These are phyloP conservation scores for Malania oleifera DNA, from an alignment of 164 flowering plant genomes.

Conservation along the genomic window DNA sequence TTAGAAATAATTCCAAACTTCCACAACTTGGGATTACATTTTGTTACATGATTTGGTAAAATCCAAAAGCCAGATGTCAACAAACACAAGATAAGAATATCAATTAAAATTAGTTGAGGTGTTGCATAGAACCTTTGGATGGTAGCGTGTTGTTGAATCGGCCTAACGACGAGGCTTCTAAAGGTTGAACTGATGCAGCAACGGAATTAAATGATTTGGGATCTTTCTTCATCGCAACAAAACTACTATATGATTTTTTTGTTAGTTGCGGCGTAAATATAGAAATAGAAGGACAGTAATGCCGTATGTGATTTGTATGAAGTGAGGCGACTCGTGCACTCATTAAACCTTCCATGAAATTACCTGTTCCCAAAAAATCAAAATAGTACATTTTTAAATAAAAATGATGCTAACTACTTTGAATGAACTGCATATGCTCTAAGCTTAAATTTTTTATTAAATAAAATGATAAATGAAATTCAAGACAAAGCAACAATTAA, in stretches of 20 bases:
- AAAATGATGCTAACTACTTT: no score
- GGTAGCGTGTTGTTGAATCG: slow-evolving; percentile 38
- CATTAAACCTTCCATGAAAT: slow-evolving; percentile 48
- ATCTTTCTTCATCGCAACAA: slow-evolving; percentile 21
- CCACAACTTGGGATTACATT: no score
- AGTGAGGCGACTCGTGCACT: slow-evolving; percentile 19
- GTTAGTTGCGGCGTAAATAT: slow-evolving; percentile 11
- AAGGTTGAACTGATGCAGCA: slow-evolving; percentile 38
- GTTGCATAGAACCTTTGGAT: slow-evolving; percentile 34
- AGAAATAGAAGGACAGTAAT: slow-evolving; percentile 9
- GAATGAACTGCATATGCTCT: no score
- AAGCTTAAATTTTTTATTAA: no score
- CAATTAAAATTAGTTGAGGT: neutral
- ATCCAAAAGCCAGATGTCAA: neutral
- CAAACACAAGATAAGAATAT: neutral
- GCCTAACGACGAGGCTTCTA: slow-evolving; percentile 17
- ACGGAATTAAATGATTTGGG: slow-evolving; percentile 22
- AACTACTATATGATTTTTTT: slow-evolving; percentile 11
- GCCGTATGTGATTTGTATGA: slow-evolving; percentile 12
- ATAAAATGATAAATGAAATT: no score
- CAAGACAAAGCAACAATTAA: no score
- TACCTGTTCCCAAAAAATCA: slow-evolving; percentile 14
- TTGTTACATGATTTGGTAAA: no score
- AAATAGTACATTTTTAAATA: neutral
- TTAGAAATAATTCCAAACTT: no score